Base-by-base conservation (phyloP, 345 rosid genomes). In the Turnera subulata region DNA sequence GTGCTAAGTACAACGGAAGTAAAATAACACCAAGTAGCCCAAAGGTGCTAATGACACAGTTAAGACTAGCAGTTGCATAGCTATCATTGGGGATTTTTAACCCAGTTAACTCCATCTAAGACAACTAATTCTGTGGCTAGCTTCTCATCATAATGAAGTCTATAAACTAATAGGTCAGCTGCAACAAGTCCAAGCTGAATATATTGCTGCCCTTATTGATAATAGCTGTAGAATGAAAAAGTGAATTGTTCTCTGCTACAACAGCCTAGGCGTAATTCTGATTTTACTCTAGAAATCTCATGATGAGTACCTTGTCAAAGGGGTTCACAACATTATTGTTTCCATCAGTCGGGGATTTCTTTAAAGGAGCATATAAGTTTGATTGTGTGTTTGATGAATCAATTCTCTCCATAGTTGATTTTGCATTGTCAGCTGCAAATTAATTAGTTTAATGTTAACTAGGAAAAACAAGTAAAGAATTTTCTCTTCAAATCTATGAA, bases 291-390 rank as follows among this genome's bases (percentile, higher is more conserved):
- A 26, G 6, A 32, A 47, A 35, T 21, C 59, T 46, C 29, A 25
- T 50, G 38, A 54, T 57, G 51, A 32, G 35, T 75, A 83, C 99
- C 97, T 89, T 87, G 72, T 86, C 97, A 76, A 87, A 93, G 42
- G 87, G 92, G 72, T 90, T 84, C 90, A 87, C 80, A 38, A 82
- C 82, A 78, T 87, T 91, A 55, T 74, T 81, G 72, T 79, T 89
- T 40, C 77, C 77, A 64, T 84, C 96, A 65, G 80, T 86, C 62
- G 68, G 78, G 24, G 87, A 80, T 55, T 68, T 71, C 69, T 68
- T 84, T 54, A 50, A 40, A 66, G 60, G 46, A 39, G 76, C 46
- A 14, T 48, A 33, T 23, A 26, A 49, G 50, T 59, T 54, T 46
- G 21, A 23, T 16, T 68, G 68, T 20, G 45, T 37, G 37, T 48